Evolutionary conservation across 495 filamentous ascomycete species (phyloP).

Genomic region (Jackrogersella multiformis): DNA sequence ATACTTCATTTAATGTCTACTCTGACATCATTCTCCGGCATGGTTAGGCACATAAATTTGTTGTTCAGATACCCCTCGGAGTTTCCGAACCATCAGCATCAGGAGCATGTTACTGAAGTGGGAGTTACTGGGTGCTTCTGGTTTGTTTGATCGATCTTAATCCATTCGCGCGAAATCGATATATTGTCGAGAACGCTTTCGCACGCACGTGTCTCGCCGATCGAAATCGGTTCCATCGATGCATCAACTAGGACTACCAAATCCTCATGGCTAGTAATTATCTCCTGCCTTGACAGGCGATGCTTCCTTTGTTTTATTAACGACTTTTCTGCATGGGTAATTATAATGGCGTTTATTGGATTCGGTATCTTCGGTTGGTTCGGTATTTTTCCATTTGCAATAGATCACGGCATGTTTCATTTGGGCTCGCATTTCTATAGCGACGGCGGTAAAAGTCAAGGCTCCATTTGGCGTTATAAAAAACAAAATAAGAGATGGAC

Average conservation of each 20-base stretch:
- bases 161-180: slow-evolving; percentile 20
- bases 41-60: slow-evolving; percentile 49
- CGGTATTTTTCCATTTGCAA: slow-evolving; percentile 42
- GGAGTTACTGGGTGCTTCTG: slow-evolving; percentile 33
- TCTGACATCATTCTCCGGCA: slow-evolving; percentile 44
- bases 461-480: slow-evolving; percentile 43
- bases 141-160: slow-evolving; percentile 34
- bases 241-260: neutral
- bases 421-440: slow-evolving; percentile 45
- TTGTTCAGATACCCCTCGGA: slow-evolving; percentile 51
- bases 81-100: slow-evolving; percentile 46
- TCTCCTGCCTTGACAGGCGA: slow-evolving; percentile 15
- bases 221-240: slow-evolving; percentile 9
- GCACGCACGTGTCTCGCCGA: slow-evolving; percentile 23
- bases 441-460: slow-evolving; percentile 44
- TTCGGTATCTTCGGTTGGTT: slow-evolving; percentile 34
- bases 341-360: slow-evolving; percentile 43
- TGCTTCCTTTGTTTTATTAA: slow-evolving; percentile 29
- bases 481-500: slow-evolving; percentile 43
- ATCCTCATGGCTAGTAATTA: slow-evolving; percentile 10
- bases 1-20: slow-evolving; percentile 44
- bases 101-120: slow-evolving; percentile 40
- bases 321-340: slow-evolving; percentile 35
- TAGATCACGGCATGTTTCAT: slow-evolving; percentile 43
- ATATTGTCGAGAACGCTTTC: slow-evolving; percentile 18